phyloP scores from a whole-genome alignment of 2,329 filamentous ascomycete species.

The Alternaria brassicae region DNA sequence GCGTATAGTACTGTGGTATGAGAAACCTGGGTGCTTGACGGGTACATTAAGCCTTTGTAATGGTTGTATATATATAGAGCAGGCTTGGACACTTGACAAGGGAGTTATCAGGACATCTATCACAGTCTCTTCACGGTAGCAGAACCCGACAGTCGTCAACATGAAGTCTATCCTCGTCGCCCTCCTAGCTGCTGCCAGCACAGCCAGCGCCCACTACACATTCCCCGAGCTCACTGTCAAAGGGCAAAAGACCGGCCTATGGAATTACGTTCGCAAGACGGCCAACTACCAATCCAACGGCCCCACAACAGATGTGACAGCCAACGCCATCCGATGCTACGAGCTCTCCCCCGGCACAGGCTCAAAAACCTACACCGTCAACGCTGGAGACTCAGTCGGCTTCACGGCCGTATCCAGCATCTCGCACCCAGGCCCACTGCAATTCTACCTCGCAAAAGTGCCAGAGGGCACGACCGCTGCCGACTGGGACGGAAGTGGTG shows the following conservation, averaged over 20 bases:
- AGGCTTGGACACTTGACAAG: background rate
- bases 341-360: conserved; percentile 29
- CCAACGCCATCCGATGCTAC: conserved; percentile 46
- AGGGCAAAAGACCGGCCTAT: conserved; percentile 31
- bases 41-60: background rate
- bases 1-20: conserved; percentile 10
- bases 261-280: conserved; percentile 47
- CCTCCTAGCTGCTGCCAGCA: conserved; percentile 30
- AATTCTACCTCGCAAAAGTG: conserved; percentile 51
- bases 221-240: conserved; percentile 41
- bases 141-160: background rate
- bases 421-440: conserved; percentile 46
- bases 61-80: conserved; percentile 19
- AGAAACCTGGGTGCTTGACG: background rate
- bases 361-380: conserved; percentile 30
- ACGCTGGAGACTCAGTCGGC: conserved; percentile 40
- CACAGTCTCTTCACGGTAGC: background rate
- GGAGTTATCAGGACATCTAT: background rate
- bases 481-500: conserved; percentile 42
- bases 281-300: conserved; percentile 48
- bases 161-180: conserved; percentile 42
- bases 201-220: conserved; percentile 43
- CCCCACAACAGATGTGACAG: conserved; percentile 36
- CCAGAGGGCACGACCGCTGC: conserved; percentile 37
- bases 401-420: conserved; percentile 44